These are phyloP conservation scores for Takashimella tepidaria DNA, from an alignment of 1,284 basidiomycete genomes.

Conservation along the genomic window DNA sequence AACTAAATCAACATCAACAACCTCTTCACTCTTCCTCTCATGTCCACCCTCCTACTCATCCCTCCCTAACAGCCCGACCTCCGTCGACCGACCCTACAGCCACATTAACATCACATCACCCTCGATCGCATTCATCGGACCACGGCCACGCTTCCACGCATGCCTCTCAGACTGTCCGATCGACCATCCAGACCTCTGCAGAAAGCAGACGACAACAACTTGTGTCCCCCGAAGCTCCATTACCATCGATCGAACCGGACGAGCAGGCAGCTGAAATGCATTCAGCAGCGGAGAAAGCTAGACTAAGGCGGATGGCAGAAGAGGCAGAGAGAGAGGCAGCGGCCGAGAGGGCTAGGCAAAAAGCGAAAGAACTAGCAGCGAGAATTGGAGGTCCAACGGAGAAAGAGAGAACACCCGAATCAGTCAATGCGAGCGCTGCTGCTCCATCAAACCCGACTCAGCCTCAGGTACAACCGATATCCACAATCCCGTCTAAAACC, in stretches of 20 bases:
- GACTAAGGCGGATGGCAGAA: conserved; percentile 64
- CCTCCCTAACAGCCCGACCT: not conserved
- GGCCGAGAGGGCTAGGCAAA: conserved; percentile 73
- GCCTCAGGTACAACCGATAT: conserved; percentile 4
- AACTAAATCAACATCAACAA: conserved; percentile 38
- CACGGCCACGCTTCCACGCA: not conserved
- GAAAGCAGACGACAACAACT: not conserved
- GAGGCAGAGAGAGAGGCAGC: conserved; percentile 79
- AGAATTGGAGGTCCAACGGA: conserved; percentile 53
- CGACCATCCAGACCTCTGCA: not conserved
- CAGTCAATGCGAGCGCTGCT: not conserved
- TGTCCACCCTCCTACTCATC: not conserved
- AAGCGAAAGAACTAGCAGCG: conserved; percentile 79
- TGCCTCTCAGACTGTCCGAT: no score
- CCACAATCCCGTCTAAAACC: conserved; percentile 6
- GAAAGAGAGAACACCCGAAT: conserved; percentile 1
- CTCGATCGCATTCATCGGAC: not conserved
- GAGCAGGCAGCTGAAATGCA: conserved; percentile 84
- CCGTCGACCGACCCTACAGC: conserved; percentile 1
- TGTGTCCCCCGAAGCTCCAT: conserved; percentile 13
- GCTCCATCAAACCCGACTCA: not conserved
- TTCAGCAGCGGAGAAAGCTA: conserved; percentile 78
- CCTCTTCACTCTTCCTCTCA: conserved; percentile 29
- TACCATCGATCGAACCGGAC: conserved; percentile 32
- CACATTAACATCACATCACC: not conserved